These are phyloP conservation scores for Sugiyamaella mastotermitis DNA, from an alignment of 805 yeast genomes.

Conservation along the genomic window DNA sequence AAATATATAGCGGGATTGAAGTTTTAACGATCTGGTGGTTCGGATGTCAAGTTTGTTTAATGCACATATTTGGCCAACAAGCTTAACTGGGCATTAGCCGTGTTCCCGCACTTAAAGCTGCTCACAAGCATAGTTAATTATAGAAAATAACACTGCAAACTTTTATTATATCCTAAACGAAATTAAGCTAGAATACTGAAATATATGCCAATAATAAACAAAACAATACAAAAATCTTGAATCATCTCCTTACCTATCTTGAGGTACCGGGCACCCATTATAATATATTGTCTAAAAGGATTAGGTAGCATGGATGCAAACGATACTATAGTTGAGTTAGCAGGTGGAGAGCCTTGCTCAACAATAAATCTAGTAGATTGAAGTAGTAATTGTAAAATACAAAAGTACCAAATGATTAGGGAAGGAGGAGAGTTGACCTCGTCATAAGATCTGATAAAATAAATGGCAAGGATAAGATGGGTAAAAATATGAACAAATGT, in stretches of 20 bases:
- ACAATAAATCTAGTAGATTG: conserved; percentile 20
- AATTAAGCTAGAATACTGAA: too few relatives aligned
- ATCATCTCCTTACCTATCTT: conserved; percentile 14
- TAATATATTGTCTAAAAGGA: conserved; percentile 22
- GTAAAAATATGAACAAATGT: conserved; percentile 18
- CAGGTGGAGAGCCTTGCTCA: conserved; percentile 22
- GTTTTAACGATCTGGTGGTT: too few relatives aligned
- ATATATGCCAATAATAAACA: conserved; percentile 26
- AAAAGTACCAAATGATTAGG: conserved; percentile 17
- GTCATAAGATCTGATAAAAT: conserved; percentile 13
- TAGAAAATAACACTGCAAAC: too few relatives aligned
- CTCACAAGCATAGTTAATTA: too few relatives aligned
- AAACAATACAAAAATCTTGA: conserved; percentile 23
- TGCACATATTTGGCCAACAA: too few relatives aligned
- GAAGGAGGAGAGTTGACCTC: neutral
- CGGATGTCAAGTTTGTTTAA: too few relatives aligned
- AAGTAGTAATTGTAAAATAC: conserved; percentile 21
- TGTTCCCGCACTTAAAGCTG: too few relatives aligned
- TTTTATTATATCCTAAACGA: too few relatives aligned
- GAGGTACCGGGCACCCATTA: conserved; percentile 16
- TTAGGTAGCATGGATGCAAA: conserved; percentile 26
- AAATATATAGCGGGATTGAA: too few relatives aligned
- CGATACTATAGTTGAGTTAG: conserved; percentile 20
- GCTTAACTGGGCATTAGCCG: too few relatives aligned
- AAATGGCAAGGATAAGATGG: conserved; percentile 20